phyloP scores from a whole-genome alignment of 2,329 filamentous ascomycete species.

The Fusarium transvaalense region DNA sequence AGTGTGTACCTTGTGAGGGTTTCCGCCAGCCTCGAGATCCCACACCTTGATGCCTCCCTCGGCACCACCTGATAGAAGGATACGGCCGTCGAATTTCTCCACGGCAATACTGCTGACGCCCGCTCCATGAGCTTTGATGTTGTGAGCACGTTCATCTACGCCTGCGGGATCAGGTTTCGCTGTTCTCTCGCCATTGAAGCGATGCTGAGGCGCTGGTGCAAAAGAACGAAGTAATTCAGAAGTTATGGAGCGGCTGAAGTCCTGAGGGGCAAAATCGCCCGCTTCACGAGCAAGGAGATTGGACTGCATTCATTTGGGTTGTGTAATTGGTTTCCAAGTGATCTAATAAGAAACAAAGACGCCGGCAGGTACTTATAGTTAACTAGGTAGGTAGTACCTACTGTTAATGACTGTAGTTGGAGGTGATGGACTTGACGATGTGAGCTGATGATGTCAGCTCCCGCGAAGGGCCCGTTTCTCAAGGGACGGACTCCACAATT shows the following conservation, averaged over 20 bases:
- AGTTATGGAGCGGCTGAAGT: conserved; percentile 74
- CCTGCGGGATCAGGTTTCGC: conserved; percentile 28
- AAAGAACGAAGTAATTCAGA: conserved; percentile 77
- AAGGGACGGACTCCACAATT: conserved; percentile 41
- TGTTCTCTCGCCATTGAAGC: conserved; percentile 71
- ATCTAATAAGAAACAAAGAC: not conserved
- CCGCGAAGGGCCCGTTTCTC: not conserved
- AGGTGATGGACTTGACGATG: conserved; percentile 6
- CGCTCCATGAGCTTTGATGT: conserved; percentile 76
- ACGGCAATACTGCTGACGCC: conserved; percentile 84
- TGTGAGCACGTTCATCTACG: conserved; percentile 50
- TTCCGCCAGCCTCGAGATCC: conserved; percentile 77
- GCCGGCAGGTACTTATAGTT: not conserved
- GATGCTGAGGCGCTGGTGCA: conserved; percentile 73
- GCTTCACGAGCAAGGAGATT: conserved; percentile 81
- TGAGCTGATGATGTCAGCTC: conserved; percentile 45
- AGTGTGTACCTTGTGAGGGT: conserved; percentile 59
- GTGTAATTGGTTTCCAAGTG: not conserved
- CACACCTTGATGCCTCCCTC: conserved; percentile 88
- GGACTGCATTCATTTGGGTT: conserved; percentile 72
- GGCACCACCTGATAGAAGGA: conserved; percentile 85
- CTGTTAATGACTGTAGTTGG: not conserved
- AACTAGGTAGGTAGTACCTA: not conserved
- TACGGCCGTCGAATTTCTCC: conserved; percentile 82
- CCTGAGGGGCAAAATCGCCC: conserved; percentile 73